Conservation (phyloP, 2,329 filamentous ascomycete species). For the Ilyonectria destructans region DNA sequence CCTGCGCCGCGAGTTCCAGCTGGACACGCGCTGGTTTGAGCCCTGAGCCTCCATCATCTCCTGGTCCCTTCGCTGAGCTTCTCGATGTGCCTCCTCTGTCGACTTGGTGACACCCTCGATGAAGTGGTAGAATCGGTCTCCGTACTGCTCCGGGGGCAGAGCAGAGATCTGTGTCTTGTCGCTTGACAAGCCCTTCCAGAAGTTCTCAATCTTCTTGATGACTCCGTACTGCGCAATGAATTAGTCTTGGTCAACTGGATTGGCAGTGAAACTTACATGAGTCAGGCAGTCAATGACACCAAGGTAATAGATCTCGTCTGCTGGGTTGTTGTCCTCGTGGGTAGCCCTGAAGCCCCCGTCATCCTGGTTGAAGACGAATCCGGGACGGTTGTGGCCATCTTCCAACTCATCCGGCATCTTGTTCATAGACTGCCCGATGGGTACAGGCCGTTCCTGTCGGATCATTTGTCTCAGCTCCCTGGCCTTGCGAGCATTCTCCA, state of each 20-base stretch:
- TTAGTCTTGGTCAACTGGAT: slow-evolving; percentile 44
- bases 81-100: slow-evolving; percentile 84
- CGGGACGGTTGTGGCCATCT: slow-evolving; percentile 78
- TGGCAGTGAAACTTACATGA: slow-evolving; percentile 76
- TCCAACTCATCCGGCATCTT: slow-evolving; percentile 94
- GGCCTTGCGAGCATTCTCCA: slow-evolving; percentile 93
- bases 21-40: slow-evolving; percentile 55
- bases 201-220: slow-evolving; percentile 95
- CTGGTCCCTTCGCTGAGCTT: slow-evolving; percentile 72
- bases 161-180: slow-evolving; percentile 93
- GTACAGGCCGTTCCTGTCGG: slow-evolving; percentile 93
- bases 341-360: slow-evolving; percentile 95
- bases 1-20: slow-evolving; percentile 57
- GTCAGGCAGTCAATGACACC: slow-evolving; percentile 99
- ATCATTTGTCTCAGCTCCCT: slow-evolving; percentile 93
- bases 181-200: slow-evolving; percentile 93
- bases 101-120: slow-evolving; percentile 94
- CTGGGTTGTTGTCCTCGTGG: slow-evolving; percentile 87
- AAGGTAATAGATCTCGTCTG: slow-evolving; percentile 96
- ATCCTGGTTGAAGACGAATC: slow-evolving; percentile 91
- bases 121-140: slow-evolving; percentile 94
- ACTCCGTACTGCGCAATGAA: slow-evolving; percentile 81
- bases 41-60: slow-evolving; percentile 65
- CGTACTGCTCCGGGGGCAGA: slow-evolving; percentile 90
- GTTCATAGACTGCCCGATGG: slow-evolving; percentile 85